phyloP scores from a whole-genome alignment of 495 filamentous ascomycete species.

The Aspergillus steynii region DNA sequence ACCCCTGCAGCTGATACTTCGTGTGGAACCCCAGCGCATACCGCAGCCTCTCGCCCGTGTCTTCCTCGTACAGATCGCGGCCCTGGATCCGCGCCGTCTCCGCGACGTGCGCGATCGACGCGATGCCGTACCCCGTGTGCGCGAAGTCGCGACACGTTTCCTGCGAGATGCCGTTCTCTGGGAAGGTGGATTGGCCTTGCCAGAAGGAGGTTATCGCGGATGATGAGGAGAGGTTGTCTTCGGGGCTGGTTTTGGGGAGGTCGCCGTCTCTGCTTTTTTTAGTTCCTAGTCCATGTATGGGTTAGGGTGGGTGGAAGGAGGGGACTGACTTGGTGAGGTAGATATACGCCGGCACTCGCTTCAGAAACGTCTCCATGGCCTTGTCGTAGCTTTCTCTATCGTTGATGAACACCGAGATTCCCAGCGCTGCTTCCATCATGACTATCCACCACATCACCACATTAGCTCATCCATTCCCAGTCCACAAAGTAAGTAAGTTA shows the following conservation, averaged over 20 bases:
- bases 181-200: conserved; percentile 15
- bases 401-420: conserved; percentile 29
- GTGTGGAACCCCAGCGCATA: conserved; percentile 27
- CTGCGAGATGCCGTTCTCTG: conserved; percentile 21
- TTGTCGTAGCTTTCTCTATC: conserved; percentile 21
- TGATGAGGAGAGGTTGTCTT: background rate
- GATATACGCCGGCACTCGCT: conserved; percentile 26
- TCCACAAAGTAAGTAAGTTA: background rate
- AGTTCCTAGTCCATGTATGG: too few relatives aligned
- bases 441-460: conserved; percentile 7
- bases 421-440: conserved; percentile 28
- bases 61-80: conserved; percentile 21
- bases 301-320: background rate
- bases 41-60: conserved; percentile 21
- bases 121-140: conserved; percentile 27
- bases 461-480: background rate
- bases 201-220: conserved; percentile 14
- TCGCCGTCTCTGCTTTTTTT: background rate
- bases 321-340: conserved; percentile 22
- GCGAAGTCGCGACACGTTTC: conserved; percentile 31
- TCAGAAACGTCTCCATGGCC: conserved; percentile 24
- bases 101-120: conserved; percentile 28
- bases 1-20: conserved; percentile 11
- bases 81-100: conserved; percentile 31
- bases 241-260: background rate